Conservation (phyloP, 2,329 filamentous ascomycete species). For the Pseudogymnoascus sp. region DNA sequence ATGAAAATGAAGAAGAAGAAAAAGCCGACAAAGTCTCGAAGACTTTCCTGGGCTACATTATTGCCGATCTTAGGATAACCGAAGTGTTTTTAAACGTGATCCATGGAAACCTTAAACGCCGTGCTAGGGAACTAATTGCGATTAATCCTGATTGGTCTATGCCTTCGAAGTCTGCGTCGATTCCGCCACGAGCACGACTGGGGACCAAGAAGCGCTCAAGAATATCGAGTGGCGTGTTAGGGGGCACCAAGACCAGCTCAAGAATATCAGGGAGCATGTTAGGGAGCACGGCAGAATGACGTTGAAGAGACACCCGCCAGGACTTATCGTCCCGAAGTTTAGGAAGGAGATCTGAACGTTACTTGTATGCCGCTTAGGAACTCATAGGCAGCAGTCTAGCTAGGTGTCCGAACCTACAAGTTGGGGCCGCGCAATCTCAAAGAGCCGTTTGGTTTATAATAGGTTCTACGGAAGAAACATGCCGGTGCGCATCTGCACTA, state of each 20-base stretch:
- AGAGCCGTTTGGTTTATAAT: too few relatives aligned
- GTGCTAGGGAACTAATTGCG: not conserved
- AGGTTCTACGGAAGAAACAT: too few relatives aligned
- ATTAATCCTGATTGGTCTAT: not conserved
- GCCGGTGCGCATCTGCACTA: not conserved
- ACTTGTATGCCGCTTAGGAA: conserved; percentile 19
- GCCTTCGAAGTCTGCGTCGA: not conserved
- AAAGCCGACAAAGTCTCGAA: too few relatives aligned
- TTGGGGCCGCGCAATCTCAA: not conserved
- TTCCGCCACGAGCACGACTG: not conserved
- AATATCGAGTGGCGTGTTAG: not conserved
- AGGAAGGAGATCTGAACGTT: conserved; percentile 19
- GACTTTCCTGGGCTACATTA: not conserved
- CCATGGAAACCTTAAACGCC: not conserved
- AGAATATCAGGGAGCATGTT: not conserved
- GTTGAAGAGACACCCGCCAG: not conserved
- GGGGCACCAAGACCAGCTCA: not conserved
- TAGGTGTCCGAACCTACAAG: conserved; percentile 19
- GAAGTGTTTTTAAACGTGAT: not conserved
- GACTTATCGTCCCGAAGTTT: conserved; percentile 23
- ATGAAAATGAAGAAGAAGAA: too few relatives aligned
- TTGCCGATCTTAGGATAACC: not conserved
- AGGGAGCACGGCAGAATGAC: not conserved
- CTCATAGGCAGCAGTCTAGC: conserved; percentile 24
- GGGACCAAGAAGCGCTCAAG: not conserved